These are phyloP conservation scores for Pelargonium nanum DNA, from an alignment of 345 rosid species.

Conservation along the genomic window DNA sequence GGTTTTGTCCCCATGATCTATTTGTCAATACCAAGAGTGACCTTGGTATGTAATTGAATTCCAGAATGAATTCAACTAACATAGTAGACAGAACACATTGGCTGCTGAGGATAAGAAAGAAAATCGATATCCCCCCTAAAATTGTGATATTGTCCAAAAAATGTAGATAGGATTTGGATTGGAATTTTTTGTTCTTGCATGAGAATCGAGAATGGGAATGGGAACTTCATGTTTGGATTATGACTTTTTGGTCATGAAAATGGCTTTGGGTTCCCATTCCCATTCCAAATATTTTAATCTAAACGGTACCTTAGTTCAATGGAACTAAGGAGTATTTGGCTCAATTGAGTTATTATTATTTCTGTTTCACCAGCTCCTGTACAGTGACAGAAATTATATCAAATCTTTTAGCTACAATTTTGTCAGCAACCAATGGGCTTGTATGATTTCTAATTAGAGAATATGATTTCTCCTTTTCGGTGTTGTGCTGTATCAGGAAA, in stretches of 20 bases:
- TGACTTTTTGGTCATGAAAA: not conserved
- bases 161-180: no score
- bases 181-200: no score
- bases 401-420: not conserved
- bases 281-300: no score
- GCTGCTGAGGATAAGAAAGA: slow-evolving; percentile 3
- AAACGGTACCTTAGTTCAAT: not conserved
- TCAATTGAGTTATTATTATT: not conserved
- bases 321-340: not conserved
- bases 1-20: slow-evolving; percentile 97
- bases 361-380: not conserved
- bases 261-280: not conserved
- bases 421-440: not conserved
- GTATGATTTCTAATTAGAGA: not conserved
- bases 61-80: not conserved
- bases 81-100: not conserved
- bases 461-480: slow-evolving; percentile 9
- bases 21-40: slow-evolving; percentile 95
- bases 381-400: not conserved
- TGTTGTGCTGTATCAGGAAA: slow-evolving; percentile 40
- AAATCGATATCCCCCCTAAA: no score
- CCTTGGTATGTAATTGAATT: slow-evolving; percentile 47
- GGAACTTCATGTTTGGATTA: no score
- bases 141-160: no score
- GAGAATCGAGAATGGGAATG: no score